Conservation (phyloP, 805 yeast species). For the Yamadazyma kitorensis region DNA sequence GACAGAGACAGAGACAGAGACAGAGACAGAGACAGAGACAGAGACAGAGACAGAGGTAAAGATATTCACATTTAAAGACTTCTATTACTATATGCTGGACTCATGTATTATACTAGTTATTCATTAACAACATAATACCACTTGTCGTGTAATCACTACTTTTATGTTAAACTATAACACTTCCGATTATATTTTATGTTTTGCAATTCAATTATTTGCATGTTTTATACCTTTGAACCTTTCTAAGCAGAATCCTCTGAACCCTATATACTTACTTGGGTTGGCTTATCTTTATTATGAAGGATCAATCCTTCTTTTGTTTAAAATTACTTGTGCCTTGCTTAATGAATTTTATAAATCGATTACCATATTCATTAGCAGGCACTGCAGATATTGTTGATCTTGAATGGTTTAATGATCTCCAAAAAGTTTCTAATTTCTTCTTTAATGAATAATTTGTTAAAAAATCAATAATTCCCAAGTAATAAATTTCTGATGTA, state of each 20-base stretch:
- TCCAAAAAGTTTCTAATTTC: constrained; percentile 80
- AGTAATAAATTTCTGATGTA: constrained; percentile 68
- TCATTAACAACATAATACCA: too few relatives aligned
- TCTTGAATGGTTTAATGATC: constrained; percentile 67
- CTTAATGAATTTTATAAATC: constrained; percentile 72
- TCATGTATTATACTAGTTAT: too few relatives aligned
- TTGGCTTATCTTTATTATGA: background rate
- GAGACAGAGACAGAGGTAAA: too few relatives aligned
- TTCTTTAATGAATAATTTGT: constrained; percentile 77
- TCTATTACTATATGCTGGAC: too few relatives aligned
- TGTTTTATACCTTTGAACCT: too few relatives aligned
- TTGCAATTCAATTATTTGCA: background rate
- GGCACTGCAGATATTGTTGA: constrained; percentile 85
- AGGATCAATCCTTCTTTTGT: background rate
- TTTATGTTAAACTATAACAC: too few relatives aligned
- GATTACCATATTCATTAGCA: constrained; percentile 82
- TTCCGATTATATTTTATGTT: background rate
- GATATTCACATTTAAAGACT: background rate
- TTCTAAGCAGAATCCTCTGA: background rate
- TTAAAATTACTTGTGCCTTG: constrained; percentile 3
- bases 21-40: too few relatives aligned
- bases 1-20: too few relatives aligned
- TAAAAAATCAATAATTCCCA: constrained; percentile 92
- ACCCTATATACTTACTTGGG: background rate
- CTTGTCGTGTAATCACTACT: too few relatives aligned